Percentiles rank a stretch among this genome's conserved stretches.
These are phyloP conservation scores for Aspergillus bombycis DNA, from an alignment of 2,329 filamentous ascomycete species.

Conservation along the genomic window DNA sequence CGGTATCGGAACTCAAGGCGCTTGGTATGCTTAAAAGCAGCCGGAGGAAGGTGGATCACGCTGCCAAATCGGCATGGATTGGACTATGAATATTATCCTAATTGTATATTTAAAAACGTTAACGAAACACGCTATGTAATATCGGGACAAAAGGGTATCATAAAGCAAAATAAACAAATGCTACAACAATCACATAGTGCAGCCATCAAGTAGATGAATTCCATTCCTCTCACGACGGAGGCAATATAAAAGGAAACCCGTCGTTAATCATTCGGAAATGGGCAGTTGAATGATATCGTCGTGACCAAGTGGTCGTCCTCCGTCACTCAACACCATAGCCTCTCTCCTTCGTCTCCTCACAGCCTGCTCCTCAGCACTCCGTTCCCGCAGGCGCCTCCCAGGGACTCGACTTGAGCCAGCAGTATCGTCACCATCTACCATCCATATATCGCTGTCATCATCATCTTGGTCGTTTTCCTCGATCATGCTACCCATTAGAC, in stretches of 20 bases:
- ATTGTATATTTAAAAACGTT: constrained; percentile 12
- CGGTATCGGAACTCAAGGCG: constrained; percentile 79
- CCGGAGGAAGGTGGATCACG: constrained; percentile 88
- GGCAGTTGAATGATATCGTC: constrained; percentile 77
- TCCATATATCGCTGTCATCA: constrained; percentile 52
- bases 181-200: neutral
- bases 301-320: constrained; percentile 71
- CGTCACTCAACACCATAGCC: constrained; percentile 88
- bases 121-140: constrained; percentile 15
- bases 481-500: constrained; percentile 47
- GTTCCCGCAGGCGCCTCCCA: constrained; percentile 36
- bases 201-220: neutral
- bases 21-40: constrained; percentile 88
- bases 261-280: constrained; percentile 31
- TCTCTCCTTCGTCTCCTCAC: constrained; percentile 77
- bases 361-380: constrained; percentile 62
- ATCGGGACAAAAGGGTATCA: constrained; percentile 35
- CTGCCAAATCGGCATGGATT: constrained; percentile 81
- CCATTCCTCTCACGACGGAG: neutral
- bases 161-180: constrained; percentile 22
- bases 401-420: constrained; percentile 43
- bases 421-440: constrained; percentile 59
- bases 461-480: constrained; percentile 59
- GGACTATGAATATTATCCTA: constrained; percentile 51
- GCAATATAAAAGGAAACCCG: neutral